Base-by-base conservation (phyloP, 768 basidiomycete genomes). In the Lentinula lateritia region DNA sequence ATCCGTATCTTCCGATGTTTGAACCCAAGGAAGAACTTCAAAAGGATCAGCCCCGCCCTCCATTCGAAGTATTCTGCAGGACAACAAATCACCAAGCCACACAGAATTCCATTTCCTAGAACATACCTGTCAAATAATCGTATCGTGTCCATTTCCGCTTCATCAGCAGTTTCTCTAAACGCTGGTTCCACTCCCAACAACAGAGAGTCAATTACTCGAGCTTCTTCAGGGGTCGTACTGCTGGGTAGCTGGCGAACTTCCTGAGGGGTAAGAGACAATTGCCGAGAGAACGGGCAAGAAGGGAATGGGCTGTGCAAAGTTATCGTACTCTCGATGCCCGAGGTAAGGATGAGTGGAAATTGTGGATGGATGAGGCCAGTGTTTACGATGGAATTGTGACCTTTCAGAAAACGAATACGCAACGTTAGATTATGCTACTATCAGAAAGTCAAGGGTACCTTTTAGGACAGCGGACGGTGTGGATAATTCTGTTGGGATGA, bases 361-460 rank as follows among this genome's bases (percentile, higher is more conserved):
- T 81, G 76, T 1, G 92, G 92, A 68, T 93, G 92, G 61, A 92
- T 83, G 28, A 89, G 72, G 2, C 83, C 77, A 0, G 85, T 82
- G 68, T 93, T 94, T 50, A 93, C 85, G 57, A 94, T 90, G 1
- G 90, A 91, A 43, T 80, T 74, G 69, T 93, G 90, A 4, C 90
- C 89, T 86, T 58, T 61, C 59, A 39, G 34, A 58, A 48, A 58
- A 60, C 10, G 45, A 61, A 23, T 48, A 42, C 10, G 35, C 23
- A 13, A 34, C 23, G 16, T 32, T 32, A 8, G 13, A 13, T 35
- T 32, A 43, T 55, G 23, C 50, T 46, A n/a, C 0, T 50, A n/a
- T 16, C 4, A 9, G n/a, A 16, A 15, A 23, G 20, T 55, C 7
- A 58, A 6, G 38, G 67, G 16, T 48, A 86, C 89, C 89, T 63